Percentiles rank a stretch among this genome's conserved stretches.
Conservation (phyloP, 2,329 filamentous ascomycete species). For the Cercospora canescens region DNA sequence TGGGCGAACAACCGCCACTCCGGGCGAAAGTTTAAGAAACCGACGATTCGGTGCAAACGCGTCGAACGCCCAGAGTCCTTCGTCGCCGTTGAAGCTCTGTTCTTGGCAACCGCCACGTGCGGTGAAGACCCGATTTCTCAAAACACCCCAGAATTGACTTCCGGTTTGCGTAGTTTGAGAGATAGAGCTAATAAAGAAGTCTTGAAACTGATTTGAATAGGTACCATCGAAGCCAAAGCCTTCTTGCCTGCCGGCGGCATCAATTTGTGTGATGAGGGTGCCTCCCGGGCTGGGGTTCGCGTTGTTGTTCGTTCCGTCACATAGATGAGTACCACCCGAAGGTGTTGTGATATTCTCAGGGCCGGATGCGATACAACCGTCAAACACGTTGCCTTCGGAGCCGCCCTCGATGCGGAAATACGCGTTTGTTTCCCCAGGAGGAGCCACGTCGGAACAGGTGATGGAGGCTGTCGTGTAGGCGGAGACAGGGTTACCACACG, state of each 20-base stretch:
- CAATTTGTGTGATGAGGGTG: slow-evolving; percentile 23
- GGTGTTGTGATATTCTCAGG: slow-evolving; percentile 24
- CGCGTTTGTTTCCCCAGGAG: slow-evolving; percentile 3
- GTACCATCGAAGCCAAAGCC: slow-evolving; percentile 24
- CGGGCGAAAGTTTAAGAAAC: slow-evolving; percentile 2
- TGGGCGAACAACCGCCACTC: neutral
- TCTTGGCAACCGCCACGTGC: slow-evolving; percentile 22
- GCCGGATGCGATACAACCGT: slow-evolving; percentile 21
- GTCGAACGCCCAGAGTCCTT: slow-evolving; percentile 14
- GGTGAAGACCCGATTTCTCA: slow-evolving; percentile 19
- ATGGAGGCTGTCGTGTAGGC: slow-evolving; percentile 3
- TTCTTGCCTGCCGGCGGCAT: slow-evolving; percentile 13
- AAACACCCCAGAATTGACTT: slow-evolving; percentile 24
- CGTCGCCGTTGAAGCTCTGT: neutral
- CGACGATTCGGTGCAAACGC: slow-evolving; percentile 9
- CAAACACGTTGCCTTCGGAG: slow-evolving; percentile 23
- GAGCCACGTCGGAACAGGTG: slow-evolving; percentile 1
- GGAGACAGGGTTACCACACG: neutral
- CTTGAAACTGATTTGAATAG: slow-evolving; percentile 17
- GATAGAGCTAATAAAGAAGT: slow-evolving; percentile 27
- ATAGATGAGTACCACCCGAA: slow-evolving; percentile 21
- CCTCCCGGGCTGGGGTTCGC: slow-evolving; percentile 11
- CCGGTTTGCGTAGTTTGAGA: neutral
- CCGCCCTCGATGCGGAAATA: slow-evolving; percentile 28
- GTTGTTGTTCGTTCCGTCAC: slow-evolving; percentile 22